phyloP scores from a whole-genome alignment of 179 eudicot species.

The Spinacia oleracea region DNA sequence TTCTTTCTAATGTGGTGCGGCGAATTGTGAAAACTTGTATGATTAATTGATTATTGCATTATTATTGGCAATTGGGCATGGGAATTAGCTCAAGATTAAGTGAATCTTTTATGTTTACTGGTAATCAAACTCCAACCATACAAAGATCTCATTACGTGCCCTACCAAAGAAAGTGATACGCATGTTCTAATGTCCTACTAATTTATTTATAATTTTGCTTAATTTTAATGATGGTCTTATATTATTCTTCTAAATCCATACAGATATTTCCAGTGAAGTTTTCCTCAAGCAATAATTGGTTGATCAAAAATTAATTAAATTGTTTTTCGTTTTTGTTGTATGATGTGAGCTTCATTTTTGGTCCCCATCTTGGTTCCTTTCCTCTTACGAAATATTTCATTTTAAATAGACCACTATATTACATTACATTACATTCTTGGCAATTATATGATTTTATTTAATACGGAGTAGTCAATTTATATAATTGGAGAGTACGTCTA shows the following conservation, averaged over 20 bases:
- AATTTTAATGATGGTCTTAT: not conserved
- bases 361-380: no score
- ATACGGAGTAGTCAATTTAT: no score
- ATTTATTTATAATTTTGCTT: not conserved
- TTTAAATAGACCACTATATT: no score
- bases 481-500: no score
- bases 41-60: not conserved
- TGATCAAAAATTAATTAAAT: no score
- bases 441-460: no score
- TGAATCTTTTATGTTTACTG: slow-evolving; percentile 9
- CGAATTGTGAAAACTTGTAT: slow-evolving; percentile 4
- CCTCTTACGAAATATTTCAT: no score
- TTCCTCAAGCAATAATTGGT: not conserved
- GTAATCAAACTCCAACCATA: not conserved
- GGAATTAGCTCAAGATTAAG: not conserved
- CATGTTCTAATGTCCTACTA: not conserved
- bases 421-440: no score
- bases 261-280: not conserved
- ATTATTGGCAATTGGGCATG: not conserved
- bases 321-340: no score
- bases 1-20: slow-evolving; percentile 9
- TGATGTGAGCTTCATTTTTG: no score
- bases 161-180: not conserved
- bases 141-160: slow-evolving; percentile 6
- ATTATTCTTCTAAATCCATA: not conserved